Base-by-base conservation (phyloP, 805 yeast species). In the Trichomonascus vanleenenianus region DNA sequence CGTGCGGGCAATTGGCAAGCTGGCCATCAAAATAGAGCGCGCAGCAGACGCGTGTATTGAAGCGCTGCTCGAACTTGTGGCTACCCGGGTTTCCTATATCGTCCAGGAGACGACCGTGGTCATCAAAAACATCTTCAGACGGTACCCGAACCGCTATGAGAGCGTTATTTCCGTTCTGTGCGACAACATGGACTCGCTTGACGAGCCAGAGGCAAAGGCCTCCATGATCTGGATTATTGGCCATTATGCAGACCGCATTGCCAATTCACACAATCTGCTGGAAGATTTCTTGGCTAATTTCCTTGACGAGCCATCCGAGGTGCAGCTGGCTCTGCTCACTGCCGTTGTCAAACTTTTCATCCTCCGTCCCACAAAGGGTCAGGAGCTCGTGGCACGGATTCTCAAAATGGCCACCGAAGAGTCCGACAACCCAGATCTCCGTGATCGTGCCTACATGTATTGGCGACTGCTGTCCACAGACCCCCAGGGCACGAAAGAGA, bases 141-240 rank as follows among this genome's bases (percentile, higher is more conserved):
- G 80, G 53, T 88, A 86, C 58, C 91, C 94, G 0, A 69, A 74
- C 8, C 61, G 66, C 38, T 82, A 75, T 56, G 70, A 72, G 33
- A 55, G 71, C 7, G 66, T 75, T 7, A 63, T 74, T 4, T 59
- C 67, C 2, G 62, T 60, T 8, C 56, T 81, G 30, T 63, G 76
- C 19, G 60, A 65, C 16, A 67, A 72, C 50, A 55, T 66, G 6
- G 79, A 78, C 42, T 62, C 70, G 5, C 71, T 85, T 3, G 79
- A 80, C 30, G 96, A 88, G 51, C 78, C 85, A 0, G 95, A 85
- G 48, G 78, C 96, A 0, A 83, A 80, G 55, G 72, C 81, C 7
- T 79, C 96, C 0, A 66, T 85, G 65, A 72, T 84, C 11, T 89
- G 97, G 97, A 78, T 89, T 12, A 63, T 84, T 15, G 95, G 96